Evolutionary conservation across 208 protist species (phyloP), one percentile per base, ranked within the genome.

Genomic region (Tritrichomonas musculus): DNA sequence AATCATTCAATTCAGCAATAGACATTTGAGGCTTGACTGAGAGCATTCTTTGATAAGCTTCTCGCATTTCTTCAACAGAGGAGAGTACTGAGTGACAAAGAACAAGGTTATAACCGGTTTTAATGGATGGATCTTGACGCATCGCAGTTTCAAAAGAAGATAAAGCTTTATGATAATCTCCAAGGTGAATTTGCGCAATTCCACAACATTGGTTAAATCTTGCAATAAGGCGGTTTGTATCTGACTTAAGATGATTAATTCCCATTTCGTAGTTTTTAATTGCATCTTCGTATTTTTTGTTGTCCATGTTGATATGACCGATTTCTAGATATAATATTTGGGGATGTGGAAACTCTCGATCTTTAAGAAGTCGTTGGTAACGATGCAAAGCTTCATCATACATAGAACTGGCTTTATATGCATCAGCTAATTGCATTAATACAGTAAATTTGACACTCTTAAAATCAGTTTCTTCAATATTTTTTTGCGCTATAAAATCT

Each of bases 261-360:
- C 50, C 82, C 82, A 92, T 92, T 47, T 66, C n/a, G 50, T 92
- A 92, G 20, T 69, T 92, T 36, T 92, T 92, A 4, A 92, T 36
- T 11, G 82, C 82, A 41, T 92, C 50, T 50, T 39, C 55, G 22
- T 92, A 92, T 66, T 92, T 57, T 47, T 44, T 44, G 0, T 57
- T 14, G 47, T 22, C 55, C 50, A 69, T 69, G 41, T 92, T 41
- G 13, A 92, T 57, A 66, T 92, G 60, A 41, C 82, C 82, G 5
- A 92, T 92, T 47, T 92, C 55, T 20, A 92, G 73, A 30, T 82
- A 82, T n/a, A 36, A 20, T 20, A 82, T 82, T 20, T 47, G 50
- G 1, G n/a, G 73, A 36, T 82, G 47, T 30, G 73, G 73, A 82
- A 47, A 82, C 50, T 82, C 73, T n/a, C 41, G 73, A 30, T 82